These are phyloP conservation scores for Galeopsis tetrahit DNA, from an alignment of 257 asterid genomes.

Conservation along the genomic window DNA sequence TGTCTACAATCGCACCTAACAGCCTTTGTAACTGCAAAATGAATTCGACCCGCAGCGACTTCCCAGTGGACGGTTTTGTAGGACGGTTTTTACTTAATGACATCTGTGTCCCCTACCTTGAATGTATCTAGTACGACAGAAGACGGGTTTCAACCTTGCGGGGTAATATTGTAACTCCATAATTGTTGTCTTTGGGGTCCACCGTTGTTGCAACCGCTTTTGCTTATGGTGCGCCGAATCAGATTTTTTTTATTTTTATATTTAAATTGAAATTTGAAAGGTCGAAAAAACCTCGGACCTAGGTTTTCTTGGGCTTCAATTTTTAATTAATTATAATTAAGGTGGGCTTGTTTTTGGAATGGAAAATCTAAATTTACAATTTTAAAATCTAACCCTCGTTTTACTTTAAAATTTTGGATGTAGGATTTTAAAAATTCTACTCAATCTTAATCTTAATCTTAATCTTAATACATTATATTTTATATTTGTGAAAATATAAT, in stretches of 20 bases:
- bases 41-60: slow-evolving; percentile 29
- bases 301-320: neutral
- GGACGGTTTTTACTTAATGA: slow-evolving; percentile 31
- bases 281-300: neutral
- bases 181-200: slow-evolving; percentile 33
- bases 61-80: slow-evolving; percentile 39
- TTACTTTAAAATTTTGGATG: too few relatives aligned
- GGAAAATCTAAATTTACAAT: too few relatives aligned
- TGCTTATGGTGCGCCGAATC: slow-evolving; percentile 40
- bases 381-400: too few relatives aligned
- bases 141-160: neutral
- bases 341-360: too few relatives aligned
- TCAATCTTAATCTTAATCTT: too few relatives aligned
- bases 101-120: slow-evolving; percentile 30
- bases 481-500: too few relatives aligned
- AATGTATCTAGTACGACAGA: neutral
- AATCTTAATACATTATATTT: too few relatives aligned
- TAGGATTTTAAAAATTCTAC: too few relatives aligned
- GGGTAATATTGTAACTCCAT: slow-evolving; percentile 28
- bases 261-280: slow-evolving; percentile 19
- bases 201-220: slow-evolving; percentile 48
- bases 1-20: slow-evolving; percentile 49
- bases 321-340: too few relatives aligned
- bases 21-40: slow-evolving; percentile 46
- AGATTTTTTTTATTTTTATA: neutral